A percentile compares a stretch with the other conserved stretches of the same genome.
Evolutionary conservation across 108 stramenopile species (phyloP).

Genomic region (Epipyxis sp.): DNA sequence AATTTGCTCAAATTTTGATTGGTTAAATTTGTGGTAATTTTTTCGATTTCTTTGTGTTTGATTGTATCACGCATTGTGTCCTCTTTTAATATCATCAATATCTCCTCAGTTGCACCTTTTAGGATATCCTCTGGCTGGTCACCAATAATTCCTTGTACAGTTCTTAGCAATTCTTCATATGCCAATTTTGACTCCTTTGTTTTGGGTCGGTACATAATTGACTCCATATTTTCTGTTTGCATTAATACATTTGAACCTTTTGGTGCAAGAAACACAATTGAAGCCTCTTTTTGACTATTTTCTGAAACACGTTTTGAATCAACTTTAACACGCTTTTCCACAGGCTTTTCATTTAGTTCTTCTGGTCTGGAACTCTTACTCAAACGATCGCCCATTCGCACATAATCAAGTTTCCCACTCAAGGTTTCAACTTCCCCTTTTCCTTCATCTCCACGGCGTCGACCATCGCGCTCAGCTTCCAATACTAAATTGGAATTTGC

Average conservation of each 20-base stretch:
- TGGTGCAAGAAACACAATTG: too few relatives aligned
- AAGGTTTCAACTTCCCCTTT: slow-evolving; percentile 93
- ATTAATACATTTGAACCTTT: too few relatives aligned
- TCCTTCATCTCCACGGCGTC: slow-evolving; percentile 57
- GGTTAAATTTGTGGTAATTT: slow-evolving; percentile 72
- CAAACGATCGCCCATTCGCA: slow-evolving; percentile 54
- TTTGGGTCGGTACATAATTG: too few relatives aligned
- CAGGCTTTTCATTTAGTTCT: too few relatives aligned
- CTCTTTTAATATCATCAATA: slow-evolving; percentile 68
- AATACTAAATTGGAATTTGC: slow-evolving; percentile 94
- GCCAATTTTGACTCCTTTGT: slow-evolving; percentile 42
- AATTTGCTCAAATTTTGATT: slow-evolving; percentile 71
- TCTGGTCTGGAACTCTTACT: neutral
- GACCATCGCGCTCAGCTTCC: slow-evolving; percentile 65
- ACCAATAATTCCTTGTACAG: slow-evolving; percentile 58
- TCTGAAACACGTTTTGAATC: too few relatives aligned
- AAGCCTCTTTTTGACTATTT: too few relatives aligned
- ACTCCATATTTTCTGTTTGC: too few relatives aligned
- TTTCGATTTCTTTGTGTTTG: slow-evolving; percentile 54
- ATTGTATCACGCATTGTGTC: neutral
- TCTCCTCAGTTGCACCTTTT: slow-evolving; percentile 84
- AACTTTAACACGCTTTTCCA: too few relatives aligned
- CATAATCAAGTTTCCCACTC: slow-evolving; percentile 71
- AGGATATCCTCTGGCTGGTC: slow-evolving; percentile 84
- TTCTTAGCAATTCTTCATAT: slow-evolving; percentile 65